Conservation (phyloP, 116 monocot genomes). For the Papilionanthe hybrid region DNA sequence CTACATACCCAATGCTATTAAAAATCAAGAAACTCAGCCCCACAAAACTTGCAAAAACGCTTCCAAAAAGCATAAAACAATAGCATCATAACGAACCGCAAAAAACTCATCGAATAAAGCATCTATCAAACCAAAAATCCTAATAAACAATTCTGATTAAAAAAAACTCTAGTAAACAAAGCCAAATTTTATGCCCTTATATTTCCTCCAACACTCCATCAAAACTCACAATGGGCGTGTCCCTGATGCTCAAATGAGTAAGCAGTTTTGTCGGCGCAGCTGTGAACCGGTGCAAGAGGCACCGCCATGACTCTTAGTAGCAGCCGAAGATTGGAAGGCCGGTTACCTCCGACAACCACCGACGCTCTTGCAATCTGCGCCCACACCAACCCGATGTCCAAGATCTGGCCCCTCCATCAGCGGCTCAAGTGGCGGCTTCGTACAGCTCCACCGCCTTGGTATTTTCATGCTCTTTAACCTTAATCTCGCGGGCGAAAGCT, state of each 20-base stretch:
- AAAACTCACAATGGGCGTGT: conserved; percentile 61
- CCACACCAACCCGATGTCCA: conserved; percentile 43
- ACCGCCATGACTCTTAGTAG: conserved; percentile 84
- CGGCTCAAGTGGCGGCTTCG: too few relatives aligned
- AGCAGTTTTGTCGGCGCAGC: conserved; percentile 47
- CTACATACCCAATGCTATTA: not conserved
- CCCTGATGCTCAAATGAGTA: conserved; percentile 66
- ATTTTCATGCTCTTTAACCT: conserved; percentile 13
- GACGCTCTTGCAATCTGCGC: conserved; percentile 40
- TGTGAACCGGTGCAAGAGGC: conserved; percentile 68
- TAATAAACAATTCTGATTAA: too few relatives aligned
- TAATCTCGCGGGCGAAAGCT: too few relatives aligned
- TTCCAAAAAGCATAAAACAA: too few relatives aligned
- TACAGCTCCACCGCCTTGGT: conserved; percentile 43
- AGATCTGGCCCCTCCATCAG: conserved; percentile 47
- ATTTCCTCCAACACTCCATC: not conserved
- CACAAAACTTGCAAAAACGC: too few relatives aligned
- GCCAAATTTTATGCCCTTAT: too few relatives aligned
- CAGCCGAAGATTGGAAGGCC: conserved; percentile 68
- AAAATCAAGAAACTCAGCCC: not conserved
- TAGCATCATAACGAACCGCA: too few relatives aligned
- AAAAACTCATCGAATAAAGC: too few relatives aligned
- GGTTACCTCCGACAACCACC: conserved; percentile 8
- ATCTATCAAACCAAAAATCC: too few relatives aligned
- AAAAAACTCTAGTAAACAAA: too few relatives aligned